Evolutionary conservation across 2,329 filamentous ascomycete species (phyloP).

Genomic region (Byssoonygena ceratinophila): DNA sequence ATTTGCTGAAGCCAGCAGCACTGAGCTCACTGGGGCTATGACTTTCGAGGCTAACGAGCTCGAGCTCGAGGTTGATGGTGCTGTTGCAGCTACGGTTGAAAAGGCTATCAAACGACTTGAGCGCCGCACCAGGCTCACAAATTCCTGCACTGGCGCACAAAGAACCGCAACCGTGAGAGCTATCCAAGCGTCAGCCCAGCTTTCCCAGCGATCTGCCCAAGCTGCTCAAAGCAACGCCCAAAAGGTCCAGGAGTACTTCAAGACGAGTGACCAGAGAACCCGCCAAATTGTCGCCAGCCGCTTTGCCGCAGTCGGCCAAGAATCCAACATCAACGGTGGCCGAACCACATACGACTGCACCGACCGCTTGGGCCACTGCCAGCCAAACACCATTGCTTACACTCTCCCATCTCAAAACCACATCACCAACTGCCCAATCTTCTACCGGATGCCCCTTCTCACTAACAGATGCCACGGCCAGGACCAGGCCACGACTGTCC

Average conservation of each 20-base stretch:
- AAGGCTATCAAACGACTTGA: slow-evolving; percentile 15
- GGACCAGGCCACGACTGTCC: slow-evolving; percentile 53
- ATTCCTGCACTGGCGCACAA: slow-evolving; percentile 43
- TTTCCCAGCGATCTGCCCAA: slow-evolving; percentile 40
- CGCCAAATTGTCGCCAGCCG: slow-evolving; percentile 43
- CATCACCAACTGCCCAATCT: slow-evolving; percentile 54
- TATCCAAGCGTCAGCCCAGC: not conserved
- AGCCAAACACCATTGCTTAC: slow-evolving; percentile 48
- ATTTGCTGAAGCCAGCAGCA: slow-evolving; percentile 26
- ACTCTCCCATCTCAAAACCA: slow-evolving; percentile 45
- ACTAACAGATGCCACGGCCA: slow-evolving; percentile 49
- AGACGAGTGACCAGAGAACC: slow-evolving; percentile 40
- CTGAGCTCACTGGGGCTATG: slow-evolving; percentile 45
- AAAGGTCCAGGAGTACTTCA: slow-evolving; percentile 48
- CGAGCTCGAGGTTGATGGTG: slow-evolving; percentile 47
- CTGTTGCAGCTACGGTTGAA: slow-evolving; percentile 42
- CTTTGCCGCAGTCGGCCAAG: slow-evolving; percentile 44
- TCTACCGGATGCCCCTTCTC: slow-evolving; percentile 43
- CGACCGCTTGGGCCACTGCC: slow-evolving; percentile 48
- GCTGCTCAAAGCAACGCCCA: slow-evolving; percentile 33
- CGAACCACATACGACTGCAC: slow-evolving; percentile 48
- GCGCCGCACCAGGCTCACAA: slow-evolving; percentile 25
- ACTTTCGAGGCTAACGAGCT: slow-evolving; percentile 51
- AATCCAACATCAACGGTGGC: slow-evolving; percentile 45
- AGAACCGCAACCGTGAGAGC: not conserved